Evolutionary conservation across 768 basidiomycete genomes (phyloP).

Genomic region (Obba rivulosa): DNA sequence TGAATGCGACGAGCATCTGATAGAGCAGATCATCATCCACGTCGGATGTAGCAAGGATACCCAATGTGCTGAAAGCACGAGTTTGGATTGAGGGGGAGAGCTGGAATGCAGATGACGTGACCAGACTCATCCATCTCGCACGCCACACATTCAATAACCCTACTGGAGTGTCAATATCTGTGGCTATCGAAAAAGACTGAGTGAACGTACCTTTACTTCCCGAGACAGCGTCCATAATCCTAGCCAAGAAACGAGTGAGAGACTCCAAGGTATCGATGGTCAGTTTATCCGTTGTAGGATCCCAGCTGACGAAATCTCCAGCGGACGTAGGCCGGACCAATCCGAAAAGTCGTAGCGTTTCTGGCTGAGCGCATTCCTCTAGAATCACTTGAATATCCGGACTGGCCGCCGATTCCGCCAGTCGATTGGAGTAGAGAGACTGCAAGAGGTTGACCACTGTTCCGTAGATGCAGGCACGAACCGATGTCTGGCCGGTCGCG

Average conservation of each 20-base stretch:
- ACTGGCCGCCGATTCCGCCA: conserved; percentile 49
- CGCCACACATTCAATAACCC: conserved; percentile 85
- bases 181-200: neutral
- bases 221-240: conserved; percentile 58
- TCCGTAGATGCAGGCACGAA: conserved; percentile 80
- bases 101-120: conserved; percentile 87
- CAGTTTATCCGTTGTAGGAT: conserved; percentile 47
- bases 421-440: conserved; percentile 55
- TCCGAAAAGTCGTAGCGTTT: conserved; percentile 68
- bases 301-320: conserved; percentile 62
- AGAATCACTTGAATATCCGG: conserved; percentile 60
- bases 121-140: conserved; percentile 88
- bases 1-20: conserved; percentile 87
- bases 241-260: conserved; percentile 56
- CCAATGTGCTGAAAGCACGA: conserved; percentile 79
- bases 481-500: conserved; percentile 64
- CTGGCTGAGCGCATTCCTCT: conserved; percentile 50
- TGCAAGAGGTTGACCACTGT: conserved; percentile 80
- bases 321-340: conserved; percentile 55
- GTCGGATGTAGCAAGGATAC: conserved; percentile 74
- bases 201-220: conserved; percentile 55
- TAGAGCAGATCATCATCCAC: conserved; percentile 93
- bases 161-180: conserved; percentile 24
- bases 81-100: conserved; percentile 84
- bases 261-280: conserved; percentile 62